Percentiles rank a stretch among this genome's conserved stretches.
Evolutionary conservation across 2,329 filamentous ascomycete species (phyloP).

Genomic region (Cladosporium austrohemisphaericum): DNA sequence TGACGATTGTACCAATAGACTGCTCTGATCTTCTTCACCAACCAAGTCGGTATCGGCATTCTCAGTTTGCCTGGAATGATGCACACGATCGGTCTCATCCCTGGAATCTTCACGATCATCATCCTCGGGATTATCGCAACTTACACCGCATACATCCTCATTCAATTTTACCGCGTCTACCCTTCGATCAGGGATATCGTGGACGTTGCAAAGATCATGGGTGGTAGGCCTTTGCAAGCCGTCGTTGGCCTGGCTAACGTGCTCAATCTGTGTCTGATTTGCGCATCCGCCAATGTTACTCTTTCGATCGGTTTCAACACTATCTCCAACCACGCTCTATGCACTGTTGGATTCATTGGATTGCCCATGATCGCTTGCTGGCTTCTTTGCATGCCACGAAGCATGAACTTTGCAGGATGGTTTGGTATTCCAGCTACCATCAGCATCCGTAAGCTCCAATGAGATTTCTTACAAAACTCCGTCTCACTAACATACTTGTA

Average conservation of each 20-base stretch:
- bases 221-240: constrained; percentile 7
- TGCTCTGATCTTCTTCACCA: constrained; percentile 11
- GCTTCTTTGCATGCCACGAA: constrained; percentile 17
- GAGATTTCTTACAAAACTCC: no score
- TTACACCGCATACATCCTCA: constrained; percentile 6
- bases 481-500: background rate
- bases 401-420: constrained; percentile 18
- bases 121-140: constrained; percentile 6
- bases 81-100: constrained; percentile 2
- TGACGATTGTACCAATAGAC: background rate
- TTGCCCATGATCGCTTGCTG: constrained; percentile 18
- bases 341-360: constrained; percentile 17
- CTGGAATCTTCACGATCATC: constrained; percentile 2
- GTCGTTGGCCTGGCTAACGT: constrained; percentile 16
- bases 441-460: constrained; percentile 7
- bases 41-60: constrained; percentile 26
- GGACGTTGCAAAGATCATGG: constrained; percentile 7
- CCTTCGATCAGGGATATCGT: constrained; percentile 8
- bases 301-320: constrained; percentile 18
- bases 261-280: constrained; percentile 19
- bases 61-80: background rate
- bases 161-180: constrained; percentile 8
- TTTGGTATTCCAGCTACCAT: constrained; percentile 16
- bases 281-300: constrained; percentile 17
- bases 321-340: constrained; percentile 15